A percentile compares a stretch with the other conserved stretches of the same genome.
phyloP scores from a whole-genome alignment of 106 monocot genomes.

The Gastrodia elata region DNA sequence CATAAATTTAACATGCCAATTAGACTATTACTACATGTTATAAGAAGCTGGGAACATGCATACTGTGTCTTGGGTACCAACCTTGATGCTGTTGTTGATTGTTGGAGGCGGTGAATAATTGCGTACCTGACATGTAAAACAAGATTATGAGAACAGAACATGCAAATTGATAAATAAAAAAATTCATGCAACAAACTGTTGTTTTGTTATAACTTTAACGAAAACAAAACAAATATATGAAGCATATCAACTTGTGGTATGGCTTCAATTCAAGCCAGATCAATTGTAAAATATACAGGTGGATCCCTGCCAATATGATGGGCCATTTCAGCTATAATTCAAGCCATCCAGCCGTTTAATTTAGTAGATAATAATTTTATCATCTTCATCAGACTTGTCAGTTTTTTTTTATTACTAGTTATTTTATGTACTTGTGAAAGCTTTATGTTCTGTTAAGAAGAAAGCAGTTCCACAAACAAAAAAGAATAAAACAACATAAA shows the following conservation, averaged over 20 bases:
- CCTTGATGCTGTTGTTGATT: constrained; percentile 99
- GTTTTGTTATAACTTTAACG: not conserved
- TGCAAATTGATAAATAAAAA: not conserved
- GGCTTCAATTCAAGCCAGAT: not conserved
- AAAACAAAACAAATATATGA: not conserved
- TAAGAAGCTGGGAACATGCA: not conserved
- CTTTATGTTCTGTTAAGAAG: too few species aligned
- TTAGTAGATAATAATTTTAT: too few species aligned
- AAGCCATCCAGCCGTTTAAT: too few species aligned
- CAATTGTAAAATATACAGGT: not conserved
- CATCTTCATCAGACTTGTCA: too few species aligned
- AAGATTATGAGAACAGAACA: not conserved
- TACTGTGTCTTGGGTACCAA: constrained; percentile 12
- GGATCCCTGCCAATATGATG: not conserved
- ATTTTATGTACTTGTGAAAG: too few species aligned
- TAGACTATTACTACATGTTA: not conserved
- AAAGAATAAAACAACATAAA: too few species aligned
- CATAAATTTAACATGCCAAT: not conserved
- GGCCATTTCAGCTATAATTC: too few species aligned
- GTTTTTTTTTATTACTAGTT: too few species aligned
- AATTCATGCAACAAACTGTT: not conserved
- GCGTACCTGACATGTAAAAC: constrained; percentile 49
- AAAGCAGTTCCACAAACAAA: too few species aligned
- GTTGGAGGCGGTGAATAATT: constrained; percentile 80
- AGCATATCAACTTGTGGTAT: not conserved